These are phyloP conservation scores for Vigna unguiculata DNA, from an alignment of 306 rosid species.

Conservation along the genomic window DNA sequence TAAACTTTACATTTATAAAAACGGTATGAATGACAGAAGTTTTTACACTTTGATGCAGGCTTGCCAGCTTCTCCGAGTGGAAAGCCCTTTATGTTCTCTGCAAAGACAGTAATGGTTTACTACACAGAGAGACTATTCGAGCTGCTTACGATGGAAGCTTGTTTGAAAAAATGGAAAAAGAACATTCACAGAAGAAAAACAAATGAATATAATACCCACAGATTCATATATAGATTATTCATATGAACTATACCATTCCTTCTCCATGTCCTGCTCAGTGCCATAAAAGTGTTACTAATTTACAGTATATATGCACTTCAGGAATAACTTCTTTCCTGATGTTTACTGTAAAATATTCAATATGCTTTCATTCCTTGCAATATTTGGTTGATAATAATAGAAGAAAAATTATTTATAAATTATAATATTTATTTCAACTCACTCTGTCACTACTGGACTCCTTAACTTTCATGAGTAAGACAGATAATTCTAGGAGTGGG, in stretches of 20 bases:
- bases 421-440: too few relatives aligned
- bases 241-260: not conserved
- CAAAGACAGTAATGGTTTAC: conserved; percentile 77
- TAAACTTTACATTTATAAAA: too few relatives aligned
- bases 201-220: conserved; percentile 10
- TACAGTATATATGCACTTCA: not conserved
- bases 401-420: too few relatives aligned
- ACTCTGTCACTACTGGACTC: too few relatives aligned
- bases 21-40: not conserved
- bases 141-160: conserved; percentile 84
- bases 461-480: too few relatives aligned
- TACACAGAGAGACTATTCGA: conserved; percentile 63
- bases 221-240: not conserved
- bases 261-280: not conserved
- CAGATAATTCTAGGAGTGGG: too few relatives aligned
- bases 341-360: not conserved
- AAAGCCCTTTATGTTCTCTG: conserved; percentile 62
- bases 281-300: not conserved
- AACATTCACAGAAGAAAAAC: conserved; percentile 54
- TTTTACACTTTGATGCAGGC: conserved; percentile 51
- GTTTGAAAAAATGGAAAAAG: conserved; percentile 72
- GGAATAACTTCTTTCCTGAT: not conserved
- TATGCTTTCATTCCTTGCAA: not conserved
- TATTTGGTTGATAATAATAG: too few relatives aligned
- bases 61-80: conserved; percentile 77